Evolutionary conservation across 768 basidiomycete species (phyloP).

Genomic region (Pulveroboletus sp.): DNA sequence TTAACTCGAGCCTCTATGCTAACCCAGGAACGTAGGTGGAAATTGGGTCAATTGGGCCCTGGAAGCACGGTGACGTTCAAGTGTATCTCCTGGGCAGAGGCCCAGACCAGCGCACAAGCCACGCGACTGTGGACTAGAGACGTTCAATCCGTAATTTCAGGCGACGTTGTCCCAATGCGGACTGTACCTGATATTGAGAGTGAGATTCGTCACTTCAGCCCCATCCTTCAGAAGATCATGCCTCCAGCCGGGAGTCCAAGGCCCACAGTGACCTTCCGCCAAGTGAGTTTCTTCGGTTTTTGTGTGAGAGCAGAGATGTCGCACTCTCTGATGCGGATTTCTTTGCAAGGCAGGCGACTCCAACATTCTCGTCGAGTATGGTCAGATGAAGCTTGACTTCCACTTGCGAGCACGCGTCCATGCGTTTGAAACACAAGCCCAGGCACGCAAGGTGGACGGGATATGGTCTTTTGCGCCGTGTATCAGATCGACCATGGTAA

Average conservation of each 20-base stretch:
- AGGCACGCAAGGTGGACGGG: slow-evolving; percentile 29
- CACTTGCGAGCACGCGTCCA: slow-evolving; percentile 54
- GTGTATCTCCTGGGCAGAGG: slow-evolving; percentile 41
- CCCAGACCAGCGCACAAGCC: slow-evolving; percentile 26
- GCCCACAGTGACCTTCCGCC: slow-evolving; percentile 45
- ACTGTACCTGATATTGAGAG: not conserved
- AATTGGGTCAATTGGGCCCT: slow-evolving; percentile 59
- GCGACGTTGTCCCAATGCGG: not conserved
- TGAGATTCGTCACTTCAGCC: not conserved
- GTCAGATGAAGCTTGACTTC: slow-evolving; percentile 49
- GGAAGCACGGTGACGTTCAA: slow-evolving; percentile 52
- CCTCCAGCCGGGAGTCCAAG: slow-evolving; percentile 9
- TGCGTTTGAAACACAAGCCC: slow-evolving; percentile 43
- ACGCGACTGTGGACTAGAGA: slow-evolving; percentile 31
- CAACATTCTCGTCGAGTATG: slow-evolving; percentile 60
- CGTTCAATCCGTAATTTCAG: slow-evolving; percentile 10
- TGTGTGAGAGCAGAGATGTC: not conserved
- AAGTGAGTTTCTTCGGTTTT: slow-evolving; percentile 34
- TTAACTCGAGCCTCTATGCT: not conserved
- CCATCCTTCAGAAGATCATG: slow-evolving; percentile 12
- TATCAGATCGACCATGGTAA: slow-evolving; percentile 56
- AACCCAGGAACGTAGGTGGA: slow-evolving; percentile 46
- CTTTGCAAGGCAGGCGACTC: slow-evolving; percentile 53
- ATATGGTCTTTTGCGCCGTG: slow-evolving; percentile 45
- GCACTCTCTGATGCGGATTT: not conserved